phyloP scores from a whole-genome alignment of 2,329 filamentous ascomycete genomes.

The Lanzia echinophila region DNA sequence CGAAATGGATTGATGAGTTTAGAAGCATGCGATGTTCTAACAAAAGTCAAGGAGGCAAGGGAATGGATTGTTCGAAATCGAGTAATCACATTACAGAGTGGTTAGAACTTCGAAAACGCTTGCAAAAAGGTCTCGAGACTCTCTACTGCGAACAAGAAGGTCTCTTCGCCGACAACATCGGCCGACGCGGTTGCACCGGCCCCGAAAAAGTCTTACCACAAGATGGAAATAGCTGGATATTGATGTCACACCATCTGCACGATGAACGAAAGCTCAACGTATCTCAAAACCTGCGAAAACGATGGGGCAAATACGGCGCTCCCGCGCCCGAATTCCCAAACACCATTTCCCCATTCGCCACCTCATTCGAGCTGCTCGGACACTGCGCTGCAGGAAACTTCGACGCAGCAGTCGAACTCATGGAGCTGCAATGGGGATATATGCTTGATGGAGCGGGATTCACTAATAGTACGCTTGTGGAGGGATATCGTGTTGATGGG shows the following conservation, averaged over 20 bases:
- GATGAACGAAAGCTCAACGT: constrained; percentile 33
- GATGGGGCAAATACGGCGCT: constrained; percentile 49
- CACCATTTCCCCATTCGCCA: constrained; percentile 53
- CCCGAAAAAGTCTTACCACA: constrained; percentile 52
- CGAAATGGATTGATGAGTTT: constrained; percentile 34
- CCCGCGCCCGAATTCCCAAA: constrained; percentile 47
- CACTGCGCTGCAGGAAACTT: constrained; percentile 44
- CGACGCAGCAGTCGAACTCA: constrained; percentile 46
- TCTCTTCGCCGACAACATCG: constrained; percentile 45
- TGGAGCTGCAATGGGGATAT: constrained; percentile 53
- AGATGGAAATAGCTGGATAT: constrained; percentile 51
- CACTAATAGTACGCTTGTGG: constrained; percentile 52
- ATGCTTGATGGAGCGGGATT: constrained; percentile 46
- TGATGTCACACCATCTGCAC: constrained; percentile 30
- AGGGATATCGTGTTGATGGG: constrained; percentile 51
- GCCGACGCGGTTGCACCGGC: constrained; percentile 34
- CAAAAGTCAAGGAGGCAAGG: constrained; percentile 12
- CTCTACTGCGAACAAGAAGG: constrained; percentile 34
- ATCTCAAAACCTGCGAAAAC: constrained; percentile 22
- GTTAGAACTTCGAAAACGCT: constrained; percentile 10
- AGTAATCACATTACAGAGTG: constrained; percentile 13
- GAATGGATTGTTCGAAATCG: no score
- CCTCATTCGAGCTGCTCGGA: constrained; percentile 51
- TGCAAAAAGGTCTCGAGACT: constrained; percentile 17
- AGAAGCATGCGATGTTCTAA: no score